These are phyloP conservation scores for Chimonanthus salicifolius DNA, from an alignment of 164 flowering plant genomes.

Conservation along the genomic window DNA sequence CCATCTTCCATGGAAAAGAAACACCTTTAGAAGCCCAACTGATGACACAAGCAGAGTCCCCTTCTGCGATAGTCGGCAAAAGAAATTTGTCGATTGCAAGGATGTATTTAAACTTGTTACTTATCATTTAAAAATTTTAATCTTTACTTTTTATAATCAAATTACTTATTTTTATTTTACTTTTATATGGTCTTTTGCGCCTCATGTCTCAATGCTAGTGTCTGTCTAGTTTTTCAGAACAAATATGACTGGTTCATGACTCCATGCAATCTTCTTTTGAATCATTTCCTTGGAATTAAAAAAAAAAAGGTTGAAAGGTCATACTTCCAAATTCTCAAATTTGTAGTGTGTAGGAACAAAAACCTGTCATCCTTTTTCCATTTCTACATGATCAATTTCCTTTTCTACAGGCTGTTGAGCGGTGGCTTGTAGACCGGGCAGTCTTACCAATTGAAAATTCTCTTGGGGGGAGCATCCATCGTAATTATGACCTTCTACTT, in stretches of 20 bases:
- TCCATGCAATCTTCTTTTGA: background rate
- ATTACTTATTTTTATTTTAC: too few species aligned
- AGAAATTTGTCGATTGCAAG: too few species aligned
- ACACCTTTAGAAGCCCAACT: too few species aligned
- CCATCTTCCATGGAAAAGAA: too few species aligned
- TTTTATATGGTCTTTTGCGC: background rate
- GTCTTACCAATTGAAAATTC: constrained; percentile 96
- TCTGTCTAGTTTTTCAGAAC: background rate
- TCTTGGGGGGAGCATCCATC: constrained; percentile 93
- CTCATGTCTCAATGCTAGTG: background rate
- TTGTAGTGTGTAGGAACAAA: background rate
- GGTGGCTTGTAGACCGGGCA: constrained; percentile 90
- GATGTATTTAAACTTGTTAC: too few species aligned
- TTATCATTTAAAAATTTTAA: too few species aligned
- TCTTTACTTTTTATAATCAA: too few species aligned
- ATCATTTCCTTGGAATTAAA: background rate
- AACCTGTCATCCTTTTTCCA: background rate
- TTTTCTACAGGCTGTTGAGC: constrained; percentile 68
- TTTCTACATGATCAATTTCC: background rate
- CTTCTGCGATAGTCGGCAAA: too few species aligned
- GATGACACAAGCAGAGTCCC: too few species aligned
- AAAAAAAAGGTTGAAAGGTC: background rate
- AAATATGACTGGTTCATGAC: background rate
- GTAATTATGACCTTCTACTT: constrained; percentile 89
- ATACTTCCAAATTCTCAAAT: background rate